These are phyloP conservation scores for Raphanus sativus DNA, from an alignment of 345 rosid species.

Conservation along the genomic window DNA sequence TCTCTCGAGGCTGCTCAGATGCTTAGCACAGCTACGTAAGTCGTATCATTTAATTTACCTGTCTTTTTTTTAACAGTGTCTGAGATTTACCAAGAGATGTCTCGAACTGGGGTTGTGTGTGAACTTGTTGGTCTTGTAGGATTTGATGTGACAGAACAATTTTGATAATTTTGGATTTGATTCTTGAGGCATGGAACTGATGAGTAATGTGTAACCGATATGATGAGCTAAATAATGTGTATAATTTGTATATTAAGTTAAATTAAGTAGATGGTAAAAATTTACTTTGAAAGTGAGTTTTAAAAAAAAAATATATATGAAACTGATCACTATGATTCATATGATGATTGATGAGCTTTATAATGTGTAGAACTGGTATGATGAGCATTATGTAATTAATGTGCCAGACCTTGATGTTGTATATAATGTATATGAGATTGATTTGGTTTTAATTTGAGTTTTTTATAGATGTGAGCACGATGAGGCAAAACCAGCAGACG, in stretches of 20 bases:
- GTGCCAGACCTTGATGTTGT: not conserved
- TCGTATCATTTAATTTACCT: not conserved
- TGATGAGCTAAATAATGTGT: too few species aligned
- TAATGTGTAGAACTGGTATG: not conserved
- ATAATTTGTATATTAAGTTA: not conserved
- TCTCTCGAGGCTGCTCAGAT: slow-evolving; percentile 57
- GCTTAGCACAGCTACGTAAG: slow-evolving; percentile 67
- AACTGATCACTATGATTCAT: not conserved
- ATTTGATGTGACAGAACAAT: not conserved
- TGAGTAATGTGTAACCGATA: not conserved
- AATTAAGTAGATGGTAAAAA: too few species aligned
- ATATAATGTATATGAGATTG: not conserved
- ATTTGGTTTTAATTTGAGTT: slow-evolving; percentile 1
- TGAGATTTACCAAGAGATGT: not conserved
- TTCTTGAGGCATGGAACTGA: not conserved
- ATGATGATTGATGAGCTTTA: not conserved
- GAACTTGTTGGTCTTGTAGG: not conserved
- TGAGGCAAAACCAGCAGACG: slow-evolving; percentile 56
- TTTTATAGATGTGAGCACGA: slow-evolving; percentile 75
- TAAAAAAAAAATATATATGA: not conserved
- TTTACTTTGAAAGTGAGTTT: not conserved
- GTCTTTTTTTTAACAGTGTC: not conserved
- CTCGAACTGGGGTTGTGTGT: not conserved
- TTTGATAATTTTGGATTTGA: not conserved
- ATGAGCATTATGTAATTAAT: not conserved